phyloP scores from a whole-genome alignment of 2,329 filamentous ascomycete species.

The Fusarium austroafricanum region DNA sequence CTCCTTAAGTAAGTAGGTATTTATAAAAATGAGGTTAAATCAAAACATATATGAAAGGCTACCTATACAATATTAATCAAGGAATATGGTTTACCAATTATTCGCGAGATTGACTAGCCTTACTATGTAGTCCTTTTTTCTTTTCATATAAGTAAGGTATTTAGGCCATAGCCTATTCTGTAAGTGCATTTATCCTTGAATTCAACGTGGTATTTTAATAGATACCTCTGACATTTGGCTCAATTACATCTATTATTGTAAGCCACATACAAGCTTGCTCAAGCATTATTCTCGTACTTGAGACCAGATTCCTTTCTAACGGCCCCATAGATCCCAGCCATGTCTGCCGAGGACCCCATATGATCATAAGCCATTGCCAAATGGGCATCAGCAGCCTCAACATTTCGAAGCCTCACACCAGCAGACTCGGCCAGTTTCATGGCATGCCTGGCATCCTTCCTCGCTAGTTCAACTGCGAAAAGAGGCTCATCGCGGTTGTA shows the following conservation, averaged over 20 bases:
- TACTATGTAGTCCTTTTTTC: no score
- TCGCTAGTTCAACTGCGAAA: slow-evolving; percentile 83
- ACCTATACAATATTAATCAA: no score
- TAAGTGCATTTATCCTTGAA: no score
- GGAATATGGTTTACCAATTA: no score
- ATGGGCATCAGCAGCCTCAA: slow-evolving; percentile 76
- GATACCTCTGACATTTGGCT: no score
- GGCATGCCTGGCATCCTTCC: slow-evolving; percentile 85
- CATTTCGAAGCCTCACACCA: slow-evolving; percentile 71
- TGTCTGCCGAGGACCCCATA: slow-evolving; percentile 76
- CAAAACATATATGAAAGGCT: no score
- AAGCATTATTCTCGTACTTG: slow-evolving; percentile 72
- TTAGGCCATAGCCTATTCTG: no score
- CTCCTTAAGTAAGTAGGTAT: no score
- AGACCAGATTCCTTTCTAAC: slow-evolving; percentile 80
- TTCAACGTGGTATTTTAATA: no score
- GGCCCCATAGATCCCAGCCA: slow-evolving; percentile 85
- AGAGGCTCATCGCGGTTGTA: slow-evolving; percentile 80
- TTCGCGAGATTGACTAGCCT: no score
- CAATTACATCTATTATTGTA: not conserved
- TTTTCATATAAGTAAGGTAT: no score
- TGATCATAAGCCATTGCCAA: slow-evolving; percentile 76
- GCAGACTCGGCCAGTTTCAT: slow-evolving; percentile 70
- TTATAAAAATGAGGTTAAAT: no score
- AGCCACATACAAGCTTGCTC: not conserved